Evolutionary conservation across 2,329 filamentous ascomycete genomes (phyloP), one percentile per base, ranked within the genome.

Genomic region (Penicillium sp.): DNA sequence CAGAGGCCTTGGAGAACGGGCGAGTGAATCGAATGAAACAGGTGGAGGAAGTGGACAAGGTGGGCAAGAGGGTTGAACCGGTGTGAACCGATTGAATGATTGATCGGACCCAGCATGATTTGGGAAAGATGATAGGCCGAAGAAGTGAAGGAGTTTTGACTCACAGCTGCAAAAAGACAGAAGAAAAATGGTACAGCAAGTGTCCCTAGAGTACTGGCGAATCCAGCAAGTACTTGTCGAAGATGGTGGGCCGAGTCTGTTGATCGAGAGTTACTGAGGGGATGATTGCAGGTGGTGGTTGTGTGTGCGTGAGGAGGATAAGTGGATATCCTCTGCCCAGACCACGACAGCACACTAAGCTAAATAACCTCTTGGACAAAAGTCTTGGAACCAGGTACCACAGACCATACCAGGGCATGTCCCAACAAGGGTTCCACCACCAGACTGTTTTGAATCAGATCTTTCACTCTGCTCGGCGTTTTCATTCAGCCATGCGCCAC

Each of bases 401-500:
- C 34, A 52, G n/a, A 28, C 17, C 22, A 39, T 28, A 8, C 34
- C 11, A 41, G 25, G 49, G 38, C 41, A 22, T 41, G 22, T 31
- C 5, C 49, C 49, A n/a, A 31, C 31, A 6, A 52, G 37, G 17
- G 8, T 52, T 52, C 49, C 49, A 31, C 49, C 20, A 41, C n/a
- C 37, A 37, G 35, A 37, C 20, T n/a, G 35, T 41, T 28, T 39
- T 31, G 20, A 25, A 52, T 52, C 15, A 28, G 49, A 41, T 52
- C 49, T 39, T 52, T 52, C 49, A 38, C 34, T 39, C 28, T n/a
- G 22, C 35, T 15, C 35, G 20, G 38, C 37, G 14, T 22, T 39
- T 52, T 31, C 49, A 28, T 52, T 28, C 35, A 38, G 48, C 48
- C 48, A 35, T 37, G 37, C 49, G 49, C 49, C 49, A 41, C 49